These are phyloP conservation scores for Schwanniomyces etchellsii DNA, from an alignment of 1,139 yeast species.

Conservation along the genomic window DNA sequence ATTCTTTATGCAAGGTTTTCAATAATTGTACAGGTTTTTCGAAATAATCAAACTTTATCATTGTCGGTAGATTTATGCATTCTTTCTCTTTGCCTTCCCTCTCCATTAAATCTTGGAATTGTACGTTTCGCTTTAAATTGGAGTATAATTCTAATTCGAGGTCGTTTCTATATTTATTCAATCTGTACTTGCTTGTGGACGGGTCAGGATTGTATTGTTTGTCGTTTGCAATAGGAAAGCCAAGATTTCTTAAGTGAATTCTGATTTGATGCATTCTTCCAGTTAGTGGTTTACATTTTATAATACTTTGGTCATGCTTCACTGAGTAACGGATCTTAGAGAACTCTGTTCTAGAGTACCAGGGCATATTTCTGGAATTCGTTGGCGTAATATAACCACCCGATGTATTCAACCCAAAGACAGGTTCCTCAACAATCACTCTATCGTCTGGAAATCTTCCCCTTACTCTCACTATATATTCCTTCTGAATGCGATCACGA, in stretches of 20 bases:
- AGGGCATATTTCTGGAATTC: conserved; percentile 20
- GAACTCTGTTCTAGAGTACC: conserved; percentile 31
- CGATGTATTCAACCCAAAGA: conserved; percentile 28
- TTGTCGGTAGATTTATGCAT: conserved; percentile 14
- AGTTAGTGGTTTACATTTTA: conserved; percentile 60
- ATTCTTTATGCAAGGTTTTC: conserved; percentile 5
- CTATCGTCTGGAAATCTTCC: conserved; percentile 48
- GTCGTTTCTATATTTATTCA: conserved; percentile 15
- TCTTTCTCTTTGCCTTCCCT: too few relatives aligned
- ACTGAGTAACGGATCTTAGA: conserved; percentile 17
- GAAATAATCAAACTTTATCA: conserved; percentile 13
- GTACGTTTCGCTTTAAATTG: conserved; percentile 8
- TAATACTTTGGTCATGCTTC: conserved; percentile 44
- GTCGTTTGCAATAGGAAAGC: conserved; percentile 68
- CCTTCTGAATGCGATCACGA: conserved; percentile 33
- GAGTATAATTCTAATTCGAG: conserved; percentile 26
- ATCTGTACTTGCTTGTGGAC: conserved; percentile 8
- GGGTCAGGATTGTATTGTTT: conserved; percentile 40
- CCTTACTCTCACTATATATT: conserved; percentile 57
- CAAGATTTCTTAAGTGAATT: conserved; percentile 61
- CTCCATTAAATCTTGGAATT: not conserved
- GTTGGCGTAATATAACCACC: conserved; percentile 33
- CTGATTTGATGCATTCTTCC: conserved; percentile 80
- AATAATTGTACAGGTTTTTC: conserved; percentile 5
- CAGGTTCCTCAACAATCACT: conserved; percentile 25